Evolutionary conservation across 2,329 filamentous ascomycete species (phyloP).

Genomic region (Xylariaceae sp.): DNA sequence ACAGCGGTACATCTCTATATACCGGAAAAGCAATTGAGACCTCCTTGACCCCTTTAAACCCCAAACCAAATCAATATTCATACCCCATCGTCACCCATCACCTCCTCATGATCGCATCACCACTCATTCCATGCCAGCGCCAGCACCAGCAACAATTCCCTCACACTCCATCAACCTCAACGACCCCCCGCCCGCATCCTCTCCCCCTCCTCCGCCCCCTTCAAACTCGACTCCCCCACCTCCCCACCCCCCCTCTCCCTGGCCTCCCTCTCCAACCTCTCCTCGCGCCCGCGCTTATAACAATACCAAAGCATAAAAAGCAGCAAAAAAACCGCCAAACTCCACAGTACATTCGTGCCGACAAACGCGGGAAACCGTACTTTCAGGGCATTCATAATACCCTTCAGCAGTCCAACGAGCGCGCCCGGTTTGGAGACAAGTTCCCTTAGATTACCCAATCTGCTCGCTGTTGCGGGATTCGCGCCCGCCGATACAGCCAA

Average conservation of each 20-base stretch:
- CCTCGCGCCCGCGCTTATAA: constrained; percentile 88
- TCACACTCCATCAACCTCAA: too few relatives aligned
- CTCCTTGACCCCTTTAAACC: too few relatives aligned
- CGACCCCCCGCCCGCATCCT: not conserved
- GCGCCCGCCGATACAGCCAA: constrained; percentile 74
- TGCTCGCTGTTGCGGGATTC: too few relatives aligned
- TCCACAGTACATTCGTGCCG: constrained; percentile 88
- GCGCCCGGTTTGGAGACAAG: constrained; percentile 83
- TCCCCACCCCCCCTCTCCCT: not conserved
- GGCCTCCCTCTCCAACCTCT: constrained; percentile 62
- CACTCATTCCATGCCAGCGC: too few relatives aligned
- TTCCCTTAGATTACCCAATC: constrained; percentile 42
- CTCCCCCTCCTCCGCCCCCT: constrained; percentile 1
- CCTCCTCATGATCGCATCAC: too few relatives aligned
- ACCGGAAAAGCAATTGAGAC: too few relatives aligned
- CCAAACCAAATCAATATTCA: too few relatives aligned
- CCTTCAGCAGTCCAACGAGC: constrained; percentile 74
- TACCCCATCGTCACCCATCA: too few relatives aligned
- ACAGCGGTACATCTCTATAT: too few relatives aligned
- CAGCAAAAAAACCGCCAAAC: constrained; percentile 78
- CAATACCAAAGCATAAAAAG: constrained; percentile 98
- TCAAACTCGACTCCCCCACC: constrained; percentile 22
- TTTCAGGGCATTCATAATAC: constrained; percentile 86
- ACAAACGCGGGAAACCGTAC: constrained; percentile 84
- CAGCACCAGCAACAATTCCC: too few relatives aligned